Percentiles rank a stretch among this genome's conserved stretches.
These are phyloP conservation scores for Mycena rebaudengoi DNA, from an alignment of 768 basidiomycete genomes.

Conservation along the genomic window DNA sequence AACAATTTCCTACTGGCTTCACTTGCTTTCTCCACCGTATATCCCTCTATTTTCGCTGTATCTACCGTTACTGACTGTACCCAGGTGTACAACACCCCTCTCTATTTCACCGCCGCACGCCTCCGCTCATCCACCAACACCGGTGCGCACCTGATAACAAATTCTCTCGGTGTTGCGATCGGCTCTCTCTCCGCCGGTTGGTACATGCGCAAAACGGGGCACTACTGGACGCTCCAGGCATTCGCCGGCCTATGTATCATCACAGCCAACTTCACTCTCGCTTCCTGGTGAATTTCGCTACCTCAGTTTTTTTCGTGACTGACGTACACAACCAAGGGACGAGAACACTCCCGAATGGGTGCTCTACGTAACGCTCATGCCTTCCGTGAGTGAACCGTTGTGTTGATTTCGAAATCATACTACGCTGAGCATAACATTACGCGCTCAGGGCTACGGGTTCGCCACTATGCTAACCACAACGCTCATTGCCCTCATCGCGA, in stretches of 20 bases:
- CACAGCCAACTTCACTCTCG: neutral
- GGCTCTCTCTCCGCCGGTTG: slow-evolving; percentile 74
- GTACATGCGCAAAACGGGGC: slow-evolving; percentile 38
- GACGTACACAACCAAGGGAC: slow-evolving; percentile 15
- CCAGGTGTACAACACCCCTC: too few relatives aligned
- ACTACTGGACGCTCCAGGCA: slow-evolving; percentile 15
- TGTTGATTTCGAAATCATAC: slow-evolving; percentile 48
- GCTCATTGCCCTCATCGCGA: slow-evolving; percentile 70
- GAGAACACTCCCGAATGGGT: slow-evolving; percentile 26
- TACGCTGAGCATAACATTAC: slow-evolving; percentile 29
- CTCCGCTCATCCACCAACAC: slow-evolving; percentile 58
- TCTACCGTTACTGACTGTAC: too few relatives aligned
- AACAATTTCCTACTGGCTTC: too few relatives aligned
- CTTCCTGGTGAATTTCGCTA: neutral
- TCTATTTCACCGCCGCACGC: neutral
- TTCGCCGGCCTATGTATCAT: slow-evolving; percentile 5
- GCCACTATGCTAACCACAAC: slow-evolving; percentile 64
- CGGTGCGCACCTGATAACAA: slow-evolving; percentile 71
- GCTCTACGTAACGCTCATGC: slow-evolving; percentile 34
- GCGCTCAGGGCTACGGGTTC: slow-evolving; percentile 65
- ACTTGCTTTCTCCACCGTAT: too few relatives aligned
- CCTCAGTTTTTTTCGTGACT: neutral
- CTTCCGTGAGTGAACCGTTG: slow-evolving; percentile 52
- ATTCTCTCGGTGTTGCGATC: slow-evolving; percentile 64
- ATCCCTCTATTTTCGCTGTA: too few relatives aligned